Percentiles rank a stretch among this genome's conserved stretches.
Conservation (phyloP, 2,329 filamentous ascomycete species). For the Phialophora expanda region DNA sequence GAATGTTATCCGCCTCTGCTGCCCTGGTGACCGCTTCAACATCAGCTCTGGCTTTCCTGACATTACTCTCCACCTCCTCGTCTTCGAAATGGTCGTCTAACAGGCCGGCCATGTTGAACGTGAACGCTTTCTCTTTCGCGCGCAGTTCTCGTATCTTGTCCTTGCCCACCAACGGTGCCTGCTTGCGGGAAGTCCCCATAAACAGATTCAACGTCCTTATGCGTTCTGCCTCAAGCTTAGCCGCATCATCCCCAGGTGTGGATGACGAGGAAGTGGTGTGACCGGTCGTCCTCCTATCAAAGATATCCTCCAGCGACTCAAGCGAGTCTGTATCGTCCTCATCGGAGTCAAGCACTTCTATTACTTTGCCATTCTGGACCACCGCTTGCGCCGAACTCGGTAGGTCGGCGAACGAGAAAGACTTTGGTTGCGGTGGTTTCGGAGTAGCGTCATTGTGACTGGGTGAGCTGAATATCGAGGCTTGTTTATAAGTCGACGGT, state of each 20-base stretch:
- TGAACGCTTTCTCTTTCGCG: constrained; percentile 32
- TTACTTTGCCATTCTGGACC: constrained; percentile 60
- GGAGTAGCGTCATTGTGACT: constrained; percentile 7
- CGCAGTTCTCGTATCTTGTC: constrained; percentile 37
- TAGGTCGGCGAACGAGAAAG: constrained; percentile 40
- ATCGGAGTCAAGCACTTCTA: constrained; percentile 69
- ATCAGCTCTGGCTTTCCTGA: constrained; percentile 47
- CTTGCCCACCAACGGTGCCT: constrained; percentile 33
- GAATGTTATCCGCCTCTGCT: constrained; percentile 21
- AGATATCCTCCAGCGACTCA: constrained; percentile 60
- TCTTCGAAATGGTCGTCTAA: constrained; percentile 65
- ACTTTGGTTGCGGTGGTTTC: constrained; percentile 37
- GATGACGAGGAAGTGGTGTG: constrained; percentile 28
- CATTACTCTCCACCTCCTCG: constrained; percentile 62
- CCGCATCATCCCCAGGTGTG: constrained; percentile 30
- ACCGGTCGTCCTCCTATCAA: constrained; percentile 46
- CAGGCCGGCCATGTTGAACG: constrained; percentile 47
- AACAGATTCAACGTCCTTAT: constrained; percentile 32
- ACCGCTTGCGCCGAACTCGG: constrained; percentile 55
- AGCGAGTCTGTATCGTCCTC: constrained; percentile 69
- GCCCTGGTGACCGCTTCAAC: constrained; percentile 38
- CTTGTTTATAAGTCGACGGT: constrained; percentile 26
- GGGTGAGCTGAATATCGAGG: constrained; percentile 19
- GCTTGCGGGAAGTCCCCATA: constrained; percentile 23
- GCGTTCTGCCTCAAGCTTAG: constrained; percentile 34